phyloP scores from a whole-genome alignment of 2,329 filamentous ascomycete genomes.

The Tolypocladium album region DNA sequence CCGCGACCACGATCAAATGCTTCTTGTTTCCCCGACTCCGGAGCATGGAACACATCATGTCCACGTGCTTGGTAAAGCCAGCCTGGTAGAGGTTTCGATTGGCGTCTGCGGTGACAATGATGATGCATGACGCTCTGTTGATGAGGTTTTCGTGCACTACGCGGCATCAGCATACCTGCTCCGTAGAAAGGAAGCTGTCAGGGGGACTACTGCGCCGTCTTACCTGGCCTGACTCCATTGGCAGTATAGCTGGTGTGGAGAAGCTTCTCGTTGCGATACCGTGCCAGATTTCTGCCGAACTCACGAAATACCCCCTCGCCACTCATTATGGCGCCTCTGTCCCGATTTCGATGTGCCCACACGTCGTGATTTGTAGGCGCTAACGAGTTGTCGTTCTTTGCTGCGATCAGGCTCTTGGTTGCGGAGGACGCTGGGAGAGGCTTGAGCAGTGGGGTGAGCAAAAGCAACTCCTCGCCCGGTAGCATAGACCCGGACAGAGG shows the following conservation, averaged over 20 bases:
- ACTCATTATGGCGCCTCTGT: constrained; percentile 64
- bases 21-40: constrained; percentile 72
- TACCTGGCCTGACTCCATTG: constrained; percentile 72
- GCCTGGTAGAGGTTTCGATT: constrained; percentile 90
- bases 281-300: constrained; percentile 75
- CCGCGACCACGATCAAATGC: constrained; percentile 79
- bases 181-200: not conserved
- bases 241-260: constrained; percentile 92
- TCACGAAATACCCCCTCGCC: constrained; percentile 90
- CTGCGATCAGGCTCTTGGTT: constrained; percentile 57
- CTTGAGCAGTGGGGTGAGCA: constrained; percentile 83
- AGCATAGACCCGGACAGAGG: constrained; percentile 75
- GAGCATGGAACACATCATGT: constrained; percentile 87
- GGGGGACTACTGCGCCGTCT: constrained; percentile 3
- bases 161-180: constrained; percentile 3
- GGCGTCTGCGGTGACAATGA: constrained; percentile 86
- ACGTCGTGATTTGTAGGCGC: constrained; percentile 37
- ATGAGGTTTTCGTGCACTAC: constrained; percentile 83
- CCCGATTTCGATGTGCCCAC: constrained; percentile 43
- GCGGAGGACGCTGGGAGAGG: constrained; percentile 83
- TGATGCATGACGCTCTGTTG: constrained; percentile 75
- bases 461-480: constrained; percentile 75
- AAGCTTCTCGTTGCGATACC: constrained; percentile 75
- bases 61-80: constrained; percentile 90
- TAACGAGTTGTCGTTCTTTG: constrained; percentile 26